Conservation (phyloP, 192 early-diverging fungal genomes). For the Powellomyces hirtus region DNA sequence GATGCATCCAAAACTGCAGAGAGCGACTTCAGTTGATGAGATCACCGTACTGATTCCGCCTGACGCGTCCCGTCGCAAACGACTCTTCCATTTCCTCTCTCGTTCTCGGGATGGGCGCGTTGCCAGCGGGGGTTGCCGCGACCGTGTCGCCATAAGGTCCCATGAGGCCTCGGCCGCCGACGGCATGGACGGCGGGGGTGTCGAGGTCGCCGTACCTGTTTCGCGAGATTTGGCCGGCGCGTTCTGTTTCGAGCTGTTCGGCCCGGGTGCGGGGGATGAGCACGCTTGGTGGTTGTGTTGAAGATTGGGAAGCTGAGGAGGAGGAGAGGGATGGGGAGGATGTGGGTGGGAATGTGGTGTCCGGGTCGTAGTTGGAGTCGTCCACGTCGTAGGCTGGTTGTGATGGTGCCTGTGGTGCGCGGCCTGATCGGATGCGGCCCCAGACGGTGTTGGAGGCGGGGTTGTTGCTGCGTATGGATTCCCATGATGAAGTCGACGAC, state of each 20-base stretch:
- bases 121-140: slow-evolving; percentile 22
- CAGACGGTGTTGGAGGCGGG: slow-evolving; percentile 1
- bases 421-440: slow-evolving; percentile 6
- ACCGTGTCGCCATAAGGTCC: slow-evolving; percentile 27
- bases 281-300: not conserved
- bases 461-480: slow-evolving; percentile 5
- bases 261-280: slow-evolving; percentile 21
- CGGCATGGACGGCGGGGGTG: slow-evolving; percentile 5
- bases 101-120: slow-evolving; percentile 22
- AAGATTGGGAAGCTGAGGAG: no score
- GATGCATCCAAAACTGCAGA: no score
- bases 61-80: not conserved
- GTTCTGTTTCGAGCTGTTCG: slow-evolving; percentile 14
- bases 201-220: slow-evolving; percentile 20
- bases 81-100: slow-evolving; percentile 26
- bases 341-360: no score
- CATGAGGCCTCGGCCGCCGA: slow-evolving; percentile 19
- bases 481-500: slow-evolving; percentile 19
- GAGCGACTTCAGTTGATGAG: slow-evolving; percentile 7
- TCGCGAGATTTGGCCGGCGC: slow-evolving; percentile 9
- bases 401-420: not conserved
- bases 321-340: no score
- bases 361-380: no score
- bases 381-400: no score
- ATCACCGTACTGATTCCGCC: slow-evolving; percentile 26